A percentile compares a stretch with the other conserved stretches of the same genome.
phyloP scores from a whole-genome alignment of 2,329 filamentous ascomycete genomes.

The Macroventuria anomochaeta region DNA sequence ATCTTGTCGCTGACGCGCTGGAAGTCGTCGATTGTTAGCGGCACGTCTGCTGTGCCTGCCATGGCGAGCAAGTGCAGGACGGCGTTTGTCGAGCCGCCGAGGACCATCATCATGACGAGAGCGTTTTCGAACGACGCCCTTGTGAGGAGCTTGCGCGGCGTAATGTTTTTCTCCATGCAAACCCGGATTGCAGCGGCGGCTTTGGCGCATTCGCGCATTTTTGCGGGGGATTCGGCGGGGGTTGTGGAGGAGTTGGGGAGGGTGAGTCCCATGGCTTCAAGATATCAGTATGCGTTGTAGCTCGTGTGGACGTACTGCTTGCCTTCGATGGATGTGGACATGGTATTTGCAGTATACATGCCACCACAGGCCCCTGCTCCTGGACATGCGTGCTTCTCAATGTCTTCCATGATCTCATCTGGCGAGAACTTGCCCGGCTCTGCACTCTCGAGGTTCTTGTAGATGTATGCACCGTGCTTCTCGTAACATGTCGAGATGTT shows the following conservation, averaged over 20 bases:
- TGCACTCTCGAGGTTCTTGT: slow-evolving; percentile 74
- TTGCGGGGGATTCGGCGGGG: slow-evolving; percentile 79
- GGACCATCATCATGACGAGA: slow-evolving; percentile 85
- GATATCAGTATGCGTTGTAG: slow-evolving; percentile 7
- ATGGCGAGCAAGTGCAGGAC: slow-evolving; percentile 90
- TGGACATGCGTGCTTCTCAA: slow-evolving; percentile 80
- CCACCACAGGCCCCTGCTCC: slow-evolving; percentile 83
- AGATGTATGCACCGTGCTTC: slow-evolving; percentile 80
- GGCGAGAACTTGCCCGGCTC: slow-evolving; percentile 71
- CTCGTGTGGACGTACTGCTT: background rate
- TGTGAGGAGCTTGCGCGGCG: slow-evolving; percentile 79
- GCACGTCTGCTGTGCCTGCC: slow-evolving; percentile 81
- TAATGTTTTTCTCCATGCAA: slow-evolving; percentile 83
- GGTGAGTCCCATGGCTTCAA: slow-evolving; percentile 76
- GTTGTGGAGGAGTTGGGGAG: slow-evolving; percentile 85
- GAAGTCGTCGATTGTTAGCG: slow-evolving; percentile 80
- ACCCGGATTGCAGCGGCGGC: slow-evolving; percentile 77
- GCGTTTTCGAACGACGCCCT: slow-evolving; percentile 86
- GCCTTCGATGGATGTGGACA: slow-evolving; percentile 83
- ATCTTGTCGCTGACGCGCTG: slow-evolving; percentile 82
- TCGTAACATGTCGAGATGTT: slow-evolving; percentile 92
- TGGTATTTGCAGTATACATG: slow-evolving; percentile 95
- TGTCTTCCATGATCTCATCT: slow-evolving; percentile 82
- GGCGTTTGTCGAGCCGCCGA: slow-evolving; percentile 90
- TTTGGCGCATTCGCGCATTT: slow-evolving; percentile 84